A percentile compares a stretch with the other conserved stretches of the same genome.
Evolutionary conservation across 2,329 filamentous ascomycete genomes (phyloP).

Genomic region (Pseudonectria foliicola): DNA sequence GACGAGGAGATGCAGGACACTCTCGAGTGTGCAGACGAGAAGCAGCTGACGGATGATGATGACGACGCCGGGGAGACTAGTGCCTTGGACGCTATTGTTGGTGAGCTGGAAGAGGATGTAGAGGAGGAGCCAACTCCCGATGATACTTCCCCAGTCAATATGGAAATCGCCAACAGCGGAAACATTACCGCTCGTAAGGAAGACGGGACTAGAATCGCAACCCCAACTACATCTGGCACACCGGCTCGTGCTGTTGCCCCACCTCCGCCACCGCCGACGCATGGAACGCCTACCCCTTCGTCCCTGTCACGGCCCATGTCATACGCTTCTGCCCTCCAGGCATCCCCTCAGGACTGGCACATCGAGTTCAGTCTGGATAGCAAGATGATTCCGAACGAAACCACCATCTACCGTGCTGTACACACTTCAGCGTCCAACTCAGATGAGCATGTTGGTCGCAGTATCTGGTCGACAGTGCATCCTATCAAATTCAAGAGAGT

Average conservation of each 20-base stretch:
- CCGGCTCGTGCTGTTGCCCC: conserved; percentile 30
- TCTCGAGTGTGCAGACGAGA: conserved; percentile 89
- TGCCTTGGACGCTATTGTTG: conserved; percentile 80
- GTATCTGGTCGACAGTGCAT: conserved; percentile 85
- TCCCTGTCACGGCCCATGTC: conserved; percentile 64
- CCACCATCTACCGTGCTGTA: conserved; percentile 91
- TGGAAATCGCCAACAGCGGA: conserved; percentile 80
- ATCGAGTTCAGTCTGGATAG: conserved; percentile 88
- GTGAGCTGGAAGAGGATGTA: conserved; percentile 80
- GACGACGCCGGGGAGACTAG: conserved; percentile 58
- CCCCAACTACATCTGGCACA: conserved; percentile 57
- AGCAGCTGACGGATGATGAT: conserved; percentile 68
- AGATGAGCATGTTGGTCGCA: conserved; percentile 63
- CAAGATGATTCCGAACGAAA: conserved; percentile 80
- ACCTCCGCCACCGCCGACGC: conserved; percentile 32
- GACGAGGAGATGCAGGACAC: conserved; percentile 60
- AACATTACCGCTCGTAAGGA: conserved; percentile 89
- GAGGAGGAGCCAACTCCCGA: conserved; percentile 58
- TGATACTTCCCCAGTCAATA: conserved; percentile 76
- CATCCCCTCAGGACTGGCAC: conserved; percentile 87
- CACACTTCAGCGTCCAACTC: conserved; percentile 50
- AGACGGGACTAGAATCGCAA: conserved; percentile 79
- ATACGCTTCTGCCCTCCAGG: conserved; percentile 76
- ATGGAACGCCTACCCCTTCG: conserved; percentile 40
- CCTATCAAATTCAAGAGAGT: conserved; percentile 88